Percentiles rank a stretch among this genome's conserved stretches.
Conservation (phyloP, 148 eudicot genomes). For the Hydrangea macrophylla region DNA sequence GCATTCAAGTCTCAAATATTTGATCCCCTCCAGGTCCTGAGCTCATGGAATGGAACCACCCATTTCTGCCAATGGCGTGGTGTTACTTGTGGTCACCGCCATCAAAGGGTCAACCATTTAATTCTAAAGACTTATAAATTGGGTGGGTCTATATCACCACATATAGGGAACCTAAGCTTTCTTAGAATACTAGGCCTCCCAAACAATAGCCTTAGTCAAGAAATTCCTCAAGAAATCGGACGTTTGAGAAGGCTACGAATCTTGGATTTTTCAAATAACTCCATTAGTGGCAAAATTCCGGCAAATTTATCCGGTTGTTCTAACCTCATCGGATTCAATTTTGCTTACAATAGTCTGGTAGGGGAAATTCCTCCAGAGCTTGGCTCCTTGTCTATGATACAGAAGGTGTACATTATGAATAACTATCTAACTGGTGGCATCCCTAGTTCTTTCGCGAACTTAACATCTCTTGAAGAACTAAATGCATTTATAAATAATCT, state of each 20-base stretch:
- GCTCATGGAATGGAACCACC: constrained; percentile 11
- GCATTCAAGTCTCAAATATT: constrained; percentile 11
- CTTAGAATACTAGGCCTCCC: constrained; percentile 12
- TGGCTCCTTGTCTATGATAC: constrained; percentile 8
- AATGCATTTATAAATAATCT: constrained; percentile 5
- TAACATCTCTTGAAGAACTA: neutral
- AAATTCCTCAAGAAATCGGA: constrained; percentile 16
- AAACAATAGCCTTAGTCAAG: constrained; percentile 14
- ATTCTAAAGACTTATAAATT: constrained; percentile 10
- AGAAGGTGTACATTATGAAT: neutral
- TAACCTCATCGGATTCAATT: neutral
- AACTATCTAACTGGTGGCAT: constrained; percentile 12
- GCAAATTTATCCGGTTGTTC: constrained; percentile 8
- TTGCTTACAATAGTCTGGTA: neutral
- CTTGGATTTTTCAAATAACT: constrained; percentile 9
- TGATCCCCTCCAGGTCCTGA: constrained; percentile 15
- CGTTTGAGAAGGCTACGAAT: constrained; percentile 6
- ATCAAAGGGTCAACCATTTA: constrained; percentile 7
- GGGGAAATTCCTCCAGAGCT: constrained; percentile 18
- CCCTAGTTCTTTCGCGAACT: constrained; percentile 13
- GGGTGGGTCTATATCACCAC: constrained; percentile 15
- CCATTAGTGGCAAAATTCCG: constrained; percentile 15
- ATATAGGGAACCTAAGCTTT: constrained; percentile 24
- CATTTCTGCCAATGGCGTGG: constrained; percentile 18
- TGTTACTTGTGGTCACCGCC: constrained; percentile 16